Percentiles rank a stretch among this genome's conserved stretches.
These are phyloP conservation scores for Kernera saxatilis DNA, from an alignment of 345 rosid species.

Conservation along the genomic window DNA sequence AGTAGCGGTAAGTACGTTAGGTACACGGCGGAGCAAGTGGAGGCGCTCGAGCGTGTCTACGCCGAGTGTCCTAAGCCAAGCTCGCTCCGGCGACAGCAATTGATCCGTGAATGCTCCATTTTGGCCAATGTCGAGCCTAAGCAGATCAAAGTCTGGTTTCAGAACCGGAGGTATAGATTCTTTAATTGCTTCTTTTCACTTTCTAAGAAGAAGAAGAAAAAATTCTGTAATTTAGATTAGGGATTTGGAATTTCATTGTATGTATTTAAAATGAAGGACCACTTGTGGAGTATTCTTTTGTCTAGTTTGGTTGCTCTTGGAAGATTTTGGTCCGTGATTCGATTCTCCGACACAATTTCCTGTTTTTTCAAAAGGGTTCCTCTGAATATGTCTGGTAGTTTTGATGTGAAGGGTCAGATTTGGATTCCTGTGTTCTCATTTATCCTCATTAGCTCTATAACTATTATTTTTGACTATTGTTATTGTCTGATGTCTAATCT, in stretches of 20 bases:
- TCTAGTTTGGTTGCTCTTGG: background rate
- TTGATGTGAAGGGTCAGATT: background rate
- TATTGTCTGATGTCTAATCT: background rate
- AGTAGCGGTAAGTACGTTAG: constrained; percentile 74
- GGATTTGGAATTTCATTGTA: background rate
- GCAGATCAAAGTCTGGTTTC: constrained; percentile 99
- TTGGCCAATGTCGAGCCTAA: constrained; percentile 90
- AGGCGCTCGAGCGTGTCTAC: constrained; percentile 32
- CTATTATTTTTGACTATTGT: background rate
- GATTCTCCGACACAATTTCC: constrained; percentile 13
- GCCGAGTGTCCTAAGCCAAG: constrained; percentile 97
- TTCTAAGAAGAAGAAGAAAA: background rate
- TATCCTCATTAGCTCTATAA: background rate
- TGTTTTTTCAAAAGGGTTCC: background rate
- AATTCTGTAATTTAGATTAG: background rate
- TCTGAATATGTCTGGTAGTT: constrained; percentile 14
- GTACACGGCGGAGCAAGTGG: constrained; percentile 34
- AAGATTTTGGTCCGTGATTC: background rate
- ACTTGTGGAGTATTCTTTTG: background rate
- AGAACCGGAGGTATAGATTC: constrained; percentile 71
- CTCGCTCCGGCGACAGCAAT: constrained; percentile 84
- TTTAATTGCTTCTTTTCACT: background rate
- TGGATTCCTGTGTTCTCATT: background rate
- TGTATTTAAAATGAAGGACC: background rate
- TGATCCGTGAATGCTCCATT: constrained; percentile 95